Evolutionary conservation across 768 basidiomycete species (phyloP).

Genomic region (Suillus cothurnatus): DNA sequence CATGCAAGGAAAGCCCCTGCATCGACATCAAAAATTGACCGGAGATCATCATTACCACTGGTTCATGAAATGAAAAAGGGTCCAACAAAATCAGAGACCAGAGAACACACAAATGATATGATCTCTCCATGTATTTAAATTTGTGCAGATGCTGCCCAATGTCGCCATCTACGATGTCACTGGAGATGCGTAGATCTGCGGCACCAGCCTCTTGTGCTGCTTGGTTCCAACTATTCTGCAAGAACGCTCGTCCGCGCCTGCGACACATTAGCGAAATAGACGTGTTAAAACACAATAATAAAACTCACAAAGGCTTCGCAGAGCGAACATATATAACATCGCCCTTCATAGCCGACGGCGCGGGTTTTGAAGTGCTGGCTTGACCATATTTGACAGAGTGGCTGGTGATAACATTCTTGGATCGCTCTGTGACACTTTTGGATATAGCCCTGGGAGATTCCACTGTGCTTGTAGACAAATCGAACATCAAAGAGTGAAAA

Average conservation of each 20-base stretch:
- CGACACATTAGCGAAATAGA: background rate
- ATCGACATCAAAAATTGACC: constrained; percentile 25
- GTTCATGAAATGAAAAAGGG: constrained; percentile 1
- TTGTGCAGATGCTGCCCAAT: constrained; percentile 42
- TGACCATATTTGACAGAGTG: background rate
- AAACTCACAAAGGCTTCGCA: background rate
- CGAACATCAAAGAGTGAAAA: constrained; percentile 3
- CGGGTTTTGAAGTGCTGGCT: background rate
- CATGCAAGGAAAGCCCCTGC: constrained; percentile 45
- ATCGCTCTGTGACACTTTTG: background rate
- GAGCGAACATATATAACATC: background rate
- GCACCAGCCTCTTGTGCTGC: constrained; percentile 29
- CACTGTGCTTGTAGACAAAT: background rate
- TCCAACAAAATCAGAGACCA: constrained; percentile 11
- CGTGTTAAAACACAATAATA: background rate
- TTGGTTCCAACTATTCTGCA: constrained; percentile 35
- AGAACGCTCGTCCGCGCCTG: constrained; percentile 24
- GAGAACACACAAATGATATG: constrained; percentile 49
- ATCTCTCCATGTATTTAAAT: constrained; percentile 57
- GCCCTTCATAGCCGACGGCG: background rate
- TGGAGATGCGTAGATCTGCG: constrained; percentile 35
- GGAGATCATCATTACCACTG: constrained; percentile 18
- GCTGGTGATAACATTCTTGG: background rate
- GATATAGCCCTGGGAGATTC: background rate
- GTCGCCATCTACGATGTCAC: constrained; percentile 36